These are phyloP conservation scores for Pelargonium myrrhifolium DNA, from an alignment of 441 rosid genomes.

Conservation along the genomic window DNA sequence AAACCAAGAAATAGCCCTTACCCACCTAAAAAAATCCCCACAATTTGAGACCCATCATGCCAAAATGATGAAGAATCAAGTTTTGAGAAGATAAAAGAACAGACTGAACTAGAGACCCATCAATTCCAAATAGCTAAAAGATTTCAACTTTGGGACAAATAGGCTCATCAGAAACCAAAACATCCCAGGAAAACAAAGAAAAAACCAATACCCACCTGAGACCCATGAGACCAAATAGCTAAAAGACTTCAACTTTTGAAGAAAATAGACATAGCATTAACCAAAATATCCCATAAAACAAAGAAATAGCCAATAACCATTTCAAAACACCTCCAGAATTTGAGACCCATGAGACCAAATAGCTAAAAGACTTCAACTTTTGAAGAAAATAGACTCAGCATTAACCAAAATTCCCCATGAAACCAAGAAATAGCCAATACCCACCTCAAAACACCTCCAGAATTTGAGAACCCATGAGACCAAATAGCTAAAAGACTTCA, in stretches of 20 bases:
- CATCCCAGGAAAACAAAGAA: too few relatives aligned
- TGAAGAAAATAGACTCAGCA: not conserved
- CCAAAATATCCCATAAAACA: not conserved
- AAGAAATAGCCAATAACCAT: not conserved
- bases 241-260: not conserved
- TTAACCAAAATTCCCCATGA: not conserved
- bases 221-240: too few relatives aligned
- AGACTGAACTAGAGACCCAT: not conserved
- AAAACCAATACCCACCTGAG: too few relatives aligned
- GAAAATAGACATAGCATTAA: not conserved
- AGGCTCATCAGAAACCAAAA: too few relatives aligned
- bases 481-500: not conserved
- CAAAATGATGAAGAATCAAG: not conserved
- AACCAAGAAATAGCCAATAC: not conserved
- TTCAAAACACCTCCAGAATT: not conserved
- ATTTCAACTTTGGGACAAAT: too few relatives aligned
- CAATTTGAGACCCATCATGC: not conserved
- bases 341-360: not conserved
- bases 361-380: not conserved
- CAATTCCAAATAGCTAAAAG: too few relatives aligned
- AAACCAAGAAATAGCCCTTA: not conserved
- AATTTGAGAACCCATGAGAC: not conserved
- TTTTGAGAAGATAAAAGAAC: too few relatives aligned
- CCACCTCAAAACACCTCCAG: slow-evolving; percentile 3
- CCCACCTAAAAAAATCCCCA: not conserved